Evolutionary conservation across 1,139 yeast genomes (phyloP), one percentile per base, ranked within the genome.

Genomic region (Pichia sp.): DNA sequence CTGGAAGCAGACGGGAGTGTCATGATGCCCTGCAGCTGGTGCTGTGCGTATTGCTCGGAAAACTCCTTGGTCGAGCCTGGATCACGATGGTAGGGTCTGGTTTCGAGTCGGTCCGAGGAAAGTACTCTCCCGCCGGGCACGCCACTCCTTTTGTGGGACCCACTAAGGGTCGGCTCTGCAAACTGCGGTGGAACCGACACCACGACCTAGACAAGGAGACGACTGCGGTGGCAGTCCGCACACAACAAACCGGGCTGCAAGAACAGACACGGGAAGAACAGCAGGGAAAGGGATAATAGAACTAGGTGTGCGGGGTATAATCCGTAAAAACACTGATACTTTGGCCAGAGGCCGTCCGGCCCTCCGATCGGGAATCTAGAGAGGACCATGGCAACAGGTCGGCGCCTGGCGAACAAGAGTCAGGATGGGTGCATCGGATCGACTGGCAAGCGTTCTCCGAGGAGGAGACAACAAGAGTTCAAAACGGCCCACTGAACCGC

Each of bases 341-440:
- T 54, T 54, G 54, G 31, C 41, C 29, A 43, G 30, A 54, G 16
- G 14, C 41, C 41, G 41, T n/a, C 41, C 6, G 17, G 41, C 41
- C 20, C 31, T 42, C 31, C 20, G 27, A 10, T 30, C 29, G 29
- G 29, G 7, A 27, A 7, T 27, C 29, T 27, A 7, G 29, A 4
- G 4, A 20, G 36, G 30, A 31, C 38, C 16, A 34, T 46, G 29
- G 42, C 20, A 20, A 16, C 29, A n/a, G 17, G 3, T 5, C 9
- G 31, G 29, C 14, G 30, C 7, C 34, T 33, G 38, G 48, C 54
- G 48, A 58, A 54, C 20, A 58, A 46, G 43, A 29, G 42, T 36
- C 47, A 58, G 57, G 51, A 57, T 58, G 56, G 60, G 43, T 58
- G 61, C 61, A 57, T 43, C 54, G 56, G 50, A n/a, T 16, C n/a